A percentile compares a stretch with the other conserved stretches of the same genome.
Conservation (phyloP, 192 early-diverging fungal genomes). For the Backusella luteola region DNA sequence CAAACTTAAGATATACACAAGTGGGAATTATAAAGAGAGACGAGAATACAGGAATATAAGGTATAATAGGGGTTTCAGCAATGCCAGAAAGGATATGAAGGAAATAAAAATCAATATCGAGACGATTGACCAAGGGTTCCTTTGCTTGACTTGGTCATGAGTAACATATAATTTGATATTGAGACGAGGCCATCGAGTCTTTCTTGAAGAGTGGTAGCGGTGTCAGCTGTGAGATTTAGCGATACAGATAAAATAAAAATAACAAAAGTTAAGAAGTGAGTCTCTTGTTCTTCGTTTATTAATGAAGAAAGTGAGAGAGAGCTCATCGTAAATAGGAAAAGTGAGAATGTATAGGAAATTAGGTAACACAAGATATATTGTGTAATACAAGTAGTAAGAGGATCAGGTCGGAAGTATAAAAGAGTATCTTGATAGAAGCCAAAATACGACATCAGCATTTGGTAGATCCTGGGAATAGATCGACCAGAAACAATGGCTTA, state of each 20-base stretch:
- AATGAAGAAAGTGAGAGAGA: too few relatives aligned
- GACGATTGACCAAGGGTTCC: conserved; percentile 1
- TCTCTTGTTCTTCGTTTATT: too few relatives aligned
- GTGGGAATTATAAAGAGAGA: neutral
- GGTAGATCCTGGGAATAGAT: conserved; percentile 1
- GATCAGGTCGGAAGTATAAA: too few relatives aligned
- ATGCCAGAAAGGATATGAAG: conserved; percentile 10
- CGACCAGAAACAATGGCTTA: neutral
- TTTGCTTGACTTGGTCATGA: conserved; percentile 13
- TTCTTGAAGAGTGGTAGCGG: neutral
- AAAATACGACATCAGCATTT: neutral
- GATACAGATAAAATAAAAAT: too few relatives aligned
- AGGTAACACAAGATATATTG: too few relatives aligned
- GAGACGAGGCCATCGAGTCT: neutral
- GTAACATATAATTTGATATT: conserved; percentile 6
- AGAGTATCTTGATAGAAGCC: too few relatives aligned
- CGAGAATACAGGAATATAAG: neutral
- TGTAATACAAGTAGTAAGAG: too few relatives aligned
- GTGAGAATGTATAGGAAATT: too few relatives aligned
- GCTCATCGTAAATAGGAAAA: too few relatives aligned
- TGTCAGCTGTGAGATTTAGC: neutral
- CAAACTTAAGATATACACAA: neutral
- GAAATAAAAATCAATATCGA: conserved; percentile 6
- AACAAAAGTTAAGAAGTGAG: too few relatives aligned
- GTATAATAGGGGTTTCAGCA: neutral